These are phyloP conservation scores for Aspergillus spinulosporus DNA, from an alignment of 2,329 filamentous ascomycete genomes.

Conservation along the genomic window DNA sequence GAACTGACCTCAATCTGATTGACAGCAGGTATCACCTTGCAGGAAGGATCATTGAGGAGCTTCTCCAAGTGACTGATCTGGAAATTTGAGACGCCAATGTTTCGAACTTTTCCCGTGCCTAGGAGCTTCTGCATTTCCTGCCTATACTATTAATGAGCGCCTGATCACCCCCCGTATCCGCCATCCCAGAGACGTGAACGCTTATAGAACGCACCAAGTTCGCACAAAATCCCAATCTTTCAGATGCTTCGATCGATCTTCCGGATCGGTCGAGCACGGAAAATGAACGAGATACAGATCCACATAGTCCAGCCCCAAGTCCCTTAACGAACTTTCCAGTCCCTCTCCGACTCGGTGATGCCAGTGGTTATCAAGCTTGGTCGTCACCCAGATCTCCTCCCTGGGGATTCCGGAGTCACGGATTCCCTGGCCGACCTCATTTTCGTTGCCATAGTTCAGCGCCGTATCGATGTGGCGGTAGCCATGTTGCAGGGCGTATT, in stretches of 20 bases:
- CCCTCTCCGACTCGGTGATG: conserved; percentile 63
- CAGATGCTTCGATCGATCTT: conserved; percentile 60
- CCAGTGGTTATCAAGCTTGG: conserved; percentile 67
- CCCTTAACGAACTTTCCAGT: conserved; percentile 62
- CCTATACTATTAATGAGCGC: conserved; percentile 58
- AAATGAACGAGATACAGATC: conserved; percentile 73
- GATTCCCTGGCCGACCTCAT: conserved; percentile 66
- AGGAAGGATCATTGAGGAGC: conserved; percentile 66
- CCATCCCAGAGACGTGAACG: conserved; percentile 55
- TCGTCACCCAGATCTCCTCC: conserved; percentile 66
- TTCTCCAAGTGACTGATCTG: conserved; percentile 77
- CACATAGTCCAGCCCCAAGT: conserved; percentile 66
- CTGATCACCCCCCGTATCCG: conserved; percentile 35
- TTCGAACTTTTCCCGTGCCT: conserved; percentile 63
- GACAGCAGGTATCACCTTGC: conserved; percentile 50
- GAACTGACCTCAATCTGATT: conserved; percentile 48
- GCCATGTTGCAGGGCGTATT: conserved; percentile 50
- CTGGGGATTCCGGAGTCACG: conserved; percentile 66
- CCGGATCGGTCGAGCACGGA: conserved; percentile 56
- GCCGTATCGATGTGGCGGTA: conserved; percentile 59
- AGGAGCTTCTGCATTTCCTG: conserved; percentile 48
- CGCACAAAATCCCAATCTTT: conserved; percentile 79
- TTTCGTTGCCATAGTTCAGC: conserved; percentile 62
- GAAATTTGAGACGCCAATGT: conserved; percentile 87
- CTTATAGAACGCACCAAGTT: conserved; percentile 60